Evolutionary conservation across 768 basidiomycete genomes (phyloP), one percentile per base, ranked within the genome.

Genomic region (Mycena sanguinolenta): DNA sequence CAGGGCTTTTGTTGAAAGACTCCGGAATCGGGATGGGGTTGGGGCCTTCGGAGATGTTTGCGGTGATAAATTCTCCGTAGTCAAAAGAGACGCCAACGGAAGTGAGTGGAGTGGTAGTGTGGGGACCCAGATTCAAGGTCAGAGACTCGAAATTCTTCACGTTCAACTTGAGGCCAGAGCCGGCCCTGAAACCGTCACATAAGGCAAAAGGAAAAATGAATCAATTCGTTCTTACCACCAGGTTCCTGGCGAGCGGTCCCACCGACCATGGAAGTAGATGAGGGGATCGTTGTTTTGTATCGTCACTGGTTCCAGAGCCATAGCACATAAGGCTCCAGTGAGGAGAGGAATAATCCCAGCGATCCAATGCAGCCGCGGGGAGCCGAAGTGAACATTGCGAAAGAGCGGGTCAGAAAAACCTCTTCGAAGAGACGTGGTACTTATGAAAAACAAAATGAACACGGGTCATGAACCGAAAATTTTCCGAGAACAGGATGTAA

Each of bases 221-320:
- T 84, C n/a, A n/a, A n/a, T n/a, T n/a, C n/a, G n/a, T n/a, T n/a
- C n/a, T 54, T 69, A 88, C 89, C 88, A 89, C 87, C 88, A 90
- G 8, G 87, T 88, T 53, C 87, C 87, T 7, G 84, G 85, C 19
- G 84, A 82, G 0, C 74, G 57, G 71, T 89, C 88, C 88, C 88
- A 89, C 25, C 88, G 82, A 5, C 87, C 87, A 67, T 88, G 85
- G 64, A 81, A 85, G 71, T 81, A 83, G 27, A 89, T 86, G 59
- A 83, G 74, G 0, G 85, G 84, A 67, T 88, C 72, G 55, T 79
- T 70, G 71, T 84, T 79, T 36, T 72, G 74, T 25, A 88, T 79
- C 17, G 50, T 64, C 30, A 64, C 59, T 4, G 69, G 36, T 27
- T 61, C 28, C n/a, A 12, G 14, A 9, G 28, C 65, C 70, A 63